Percentiles rank a stretch among this genome's conserved stretches.
Conservation (phyloP, 2,329 filamentous ascomycete genomes). For the Aspergillus fumigatus region DNA sequence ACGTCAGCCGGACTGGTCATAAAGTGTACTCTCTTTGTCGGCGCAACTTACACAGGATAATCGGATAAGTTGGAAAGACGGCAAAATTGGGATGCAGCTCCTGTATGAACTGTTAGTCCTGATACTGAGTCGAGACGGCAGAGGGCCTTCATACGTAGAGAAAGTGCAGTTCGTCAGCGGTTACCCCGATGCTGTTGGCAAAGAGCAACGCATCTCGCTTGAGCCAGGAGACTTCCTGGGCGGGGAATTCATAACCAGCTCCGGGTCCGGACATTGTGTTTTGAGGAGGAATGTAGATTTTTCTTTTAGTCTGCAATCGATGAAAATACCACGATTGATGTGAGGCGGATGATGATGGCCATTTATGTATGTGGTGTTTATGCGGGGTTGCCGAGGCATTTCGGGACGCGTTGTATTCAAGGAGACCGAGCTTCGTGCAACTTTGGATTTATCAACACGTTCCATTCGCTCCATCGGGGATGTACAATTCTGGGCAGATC, state of each 20-base stretch:
- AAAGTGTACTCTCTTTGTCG: neutral
- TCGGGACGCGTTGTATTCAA: too few species aligned
- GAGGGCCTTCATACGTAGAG: conserved; percentile 63
- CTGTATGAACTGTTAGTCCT: conserved; percentile 41
- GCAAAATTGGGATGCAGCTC: conserved; percentile 83
- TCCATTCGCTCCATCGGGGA: neutral
- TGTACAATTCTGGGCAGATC: neutral
- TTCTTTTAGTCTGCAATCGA: neutral
- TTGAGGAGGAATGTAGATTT: neutral
- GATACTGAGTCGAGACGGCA: neutral
- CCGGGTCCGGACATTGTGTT: conserved; percentile 48
- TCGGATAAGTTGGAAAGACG: conserved; percentile 83
- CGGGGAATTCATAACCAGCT: conserved; percentile 74
- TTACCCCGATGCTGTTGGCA: conserved; percentile 81
- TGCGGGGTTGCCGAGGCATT: conserved; percentile 6
- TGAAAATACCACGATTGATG: neutral
- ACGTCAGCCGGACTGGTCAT: conserved; percentile 23
- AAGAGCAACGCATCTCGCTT: conserved; percentile 88
- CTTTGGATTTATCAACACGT: neutral
- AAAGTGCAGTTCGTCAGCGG: conserved; percentile 83
- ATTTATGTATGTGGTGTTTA: neutral
- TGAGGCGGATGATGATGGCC: neutral
- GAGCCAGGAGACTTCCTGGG: conserved; percentile 72
- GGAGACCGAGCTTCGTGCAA: neutral
- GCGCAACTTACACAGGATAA: conserved; percentile 64